Evolutionary conservation across 2,329 filamentous ascomycete genomes (phyloP).

Genomic region (Phaeophleospora eucalypticola): DNA sequence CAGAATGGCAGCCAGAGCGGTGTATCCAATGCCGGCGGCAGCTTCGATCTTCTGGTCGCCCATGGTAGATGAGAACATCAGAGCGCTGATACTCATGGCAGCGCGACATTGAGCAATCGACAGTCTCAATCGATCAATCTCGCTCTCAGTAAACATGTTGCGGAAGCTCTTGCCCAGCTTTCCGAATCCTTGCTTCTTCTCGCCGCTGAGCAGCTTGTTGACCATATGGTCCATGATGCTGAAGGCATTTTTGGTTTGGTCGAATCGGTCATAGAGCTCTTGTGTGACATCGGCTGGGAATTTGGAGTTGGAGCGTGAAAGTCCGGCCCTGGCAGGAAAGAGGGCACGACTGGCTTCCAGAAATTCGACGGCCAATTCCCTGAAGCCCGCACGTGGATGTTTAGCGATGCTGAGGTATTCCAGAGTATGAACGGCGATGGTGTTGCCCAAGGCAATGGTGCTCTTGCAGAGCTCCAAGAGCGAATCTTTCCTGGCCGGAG

Average conservation of each 20-base stretch:
- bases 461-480: slow-evolving; percentile 53
- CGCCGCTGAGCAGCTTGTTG: slow-evolving; percentile 57
- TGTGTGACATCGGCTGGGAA: slow-evolving; percentile 58
- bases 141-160: slow-evolving; percentile 59
- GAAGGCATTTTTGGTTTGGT: slow-evolving; percentile 59
- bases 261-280: slow-evolving; percentile 63
- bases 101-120: slow-evolving; percentile 58
- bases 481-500: slow-evolving; percentile 33
- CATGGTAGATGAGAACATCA: slow-evolving; percentile 59
- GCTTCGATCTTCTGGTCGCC: slow-evolving; percentile 55
- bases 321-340: slow-evolving; percentile 64
- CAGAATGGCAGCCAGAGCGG: slow-evolving; percentile 61
- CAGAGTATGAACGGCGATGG: slow-evolving; percentile 61
- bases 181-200: slow-evolving; percentile 58
- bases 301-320: slow-evolving; percentile 52
- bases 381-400: slow-evolving; percentile 53
- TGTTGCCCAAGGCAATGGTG: slow-evolving; percentile 58
- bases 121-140: slow-evolving; percentile 57
- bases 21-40: slow-evolving; percentile 63
- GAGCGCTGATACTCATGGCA: slow-evolving; percentile 51
- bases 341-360: slow-evolving; percentile 63
- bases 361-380: slow-evolving; percentile 60
- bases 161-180: slow-evolving; percentile 59
- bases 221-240: slow-evolving; percentile 61
- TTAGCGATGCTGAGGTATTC: slow-evolving; percentile 59